Conservation (phyloP, 2,329 filamentous ascomycete species). For the Hypoxylon sp. region DNA sequence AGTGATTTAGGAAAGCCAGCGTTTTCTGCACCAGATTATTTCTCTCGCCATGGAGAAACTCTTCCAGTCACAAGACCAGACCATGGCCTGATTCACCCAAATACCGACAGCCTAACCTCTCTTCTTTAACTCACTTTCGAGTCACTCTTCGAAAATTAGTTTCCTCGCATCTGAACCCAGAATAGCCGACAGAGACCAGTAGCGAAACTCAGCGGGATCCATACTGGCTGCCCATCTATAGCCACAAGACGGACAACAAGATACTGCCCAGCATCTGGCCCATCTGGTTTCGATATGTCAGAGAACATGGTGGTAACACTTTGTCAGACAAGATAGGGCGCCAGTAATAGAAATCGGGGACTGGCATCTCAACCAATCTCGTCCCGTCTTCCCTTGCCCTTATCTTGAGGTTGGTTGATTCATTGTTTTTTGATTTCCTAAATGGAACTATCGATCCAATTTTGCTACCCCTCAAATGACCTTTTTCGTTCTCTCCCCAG, state of each 20-base stretch:
- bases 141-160: not conserved
- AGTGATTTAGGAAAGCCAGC: no score
- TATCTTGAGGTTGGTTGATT: not conserved
- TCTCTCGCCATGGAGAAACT: no score
- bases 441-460: not conserved
- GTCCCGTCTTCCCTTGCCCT: not conserved
- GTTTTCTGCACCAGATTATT: no score
- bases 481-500: not conserved
- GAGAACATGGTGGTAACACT: not conserved
- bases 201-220: not conserved
- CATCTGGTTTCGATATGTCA: not conserved
- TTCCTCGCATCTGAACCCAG: not conserved
- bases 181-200: not conserved
- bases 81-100: not conserved
- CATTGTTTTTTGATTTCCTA: not conserved
- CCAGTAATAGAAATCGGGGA: not conserved
- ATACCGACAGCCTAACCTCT: not conserved
- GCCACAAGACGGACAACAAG: not conserved
- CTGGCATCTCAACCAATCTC: not conserved
- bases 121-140: not conserved
- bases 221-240: not conserved
- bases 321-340: not conserved
- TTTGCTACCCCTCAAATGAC: not conserved
- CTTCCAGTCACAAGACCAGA: no score
- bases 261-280: not conserved